Conservation (phyloP, 1,284 basidiomycete genomes). For the Prillingera fragicola region DNA sequence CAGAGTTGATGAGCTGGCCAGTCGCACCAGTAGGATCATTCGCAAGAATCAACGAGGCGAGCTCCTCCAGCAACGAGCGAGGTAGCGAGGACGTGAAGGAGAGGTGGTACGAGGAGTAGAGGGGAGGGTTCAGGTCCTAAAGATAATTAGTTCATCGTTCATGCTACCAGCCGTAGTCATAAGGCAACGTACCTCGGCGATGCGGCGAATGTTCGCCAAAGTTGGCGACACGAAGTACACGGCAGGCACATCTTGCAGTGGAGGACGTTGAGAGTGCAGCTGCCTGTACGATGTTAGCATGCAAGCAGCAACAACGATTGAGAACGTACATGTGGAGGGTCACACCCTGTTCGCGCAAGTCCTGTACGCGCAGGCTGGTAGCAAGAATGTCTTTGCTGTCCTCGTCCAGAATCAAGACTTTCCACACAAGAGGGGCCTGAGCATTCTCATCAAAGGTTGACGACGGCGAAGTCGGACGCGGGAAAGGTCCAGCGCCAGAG, state of each 20-base stretch:
- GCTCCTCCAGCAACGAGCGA: slow-evolving; percentile 82
- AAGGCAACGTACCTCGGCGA: slow-evolving; percentile 64
- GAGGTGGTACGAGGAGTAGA: slow-evolving; percentile 91
- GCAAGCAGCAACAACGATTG: not conserved
- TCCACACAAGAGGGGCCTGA: slow-evolving; percentile 84
- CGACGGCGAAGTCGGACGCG: slow-evolving; percentile 35
- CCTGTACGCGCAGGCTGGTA: slow-evolving; percentile 90
- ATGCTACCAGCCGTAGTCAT: not conserved
- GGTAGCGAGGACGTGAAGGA: slow-evolving; percentile 92
- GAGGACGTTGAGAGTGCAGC: slow-evolving; percentile 80
- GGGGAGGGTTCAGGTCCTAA: slow-evolving; percentile 64
- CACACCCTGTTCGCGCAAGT: slow-evolving; percentile 91
- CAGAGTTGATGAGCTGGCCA: slow-evolving; percentile 69
- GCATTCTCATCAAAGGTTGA: slow-evolving; percentile 33
- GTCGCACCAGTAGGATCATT: slow-evolving; percentile 60
- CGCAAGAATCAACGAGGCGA: slow-evolving; percentile 79
- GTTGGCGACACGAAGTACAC: slow-evolving; percentile 96
- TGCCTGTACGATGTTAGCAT: slow-evolving; percentile 56
- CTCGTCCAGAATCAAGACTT: slow-evolving; percentile 91
- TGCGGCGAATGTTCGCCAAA: slow-evolving; percentile 74
- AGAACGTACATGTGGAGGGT: slow-evolving; percentile 90
- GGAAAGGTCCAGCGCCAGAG: slow-evolving; percentile 28
- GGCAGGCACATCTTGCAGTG: slow-evolving; percentile 90
- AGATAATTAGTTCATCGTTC: not conserved
- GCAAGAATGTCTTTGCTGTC: slow-evolving; percentile 93